Evolutionary conservation across 768 basidiomycete species (phyloP), one percentile per base, ranked within the genome.

Genomic region (Macrolepiota albuminosa): DNA sequence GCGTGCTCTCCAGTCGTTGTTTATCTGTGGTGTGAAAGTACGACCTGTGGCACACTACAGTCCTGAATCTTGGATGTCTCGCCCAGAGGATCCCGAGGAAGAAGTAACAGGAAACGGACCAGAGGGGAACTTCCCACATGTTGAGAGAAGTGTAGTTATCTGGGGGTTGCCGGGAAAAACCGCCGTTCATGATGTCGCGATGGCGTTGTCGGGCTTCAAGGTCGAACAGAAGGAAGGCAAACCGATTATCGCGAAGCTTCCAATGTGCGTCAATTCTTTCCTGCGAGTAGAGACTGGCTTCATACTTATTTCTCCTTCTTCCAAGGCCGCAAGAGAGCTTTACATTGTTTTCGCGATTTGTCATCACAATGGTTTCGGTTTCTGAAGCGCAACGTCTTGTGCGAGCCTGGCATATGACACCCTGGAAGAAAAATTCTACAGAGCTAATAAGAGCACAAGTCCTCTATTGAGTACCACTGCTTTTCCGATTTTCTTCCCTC

Each of bases 311-410:
- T 21, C 47, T 36, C 45, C 21, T 21, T 55, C 24, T 21, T 60
- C 42, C n/a, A 61, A 78, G 79, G 50, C 75, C 76, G 34, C 54
- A 71, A 24, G 18, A 6, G 21, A 66, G 71, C 40, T 84, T 81
- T 64, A 73, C 78, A 6, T 47, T 82, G 58, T 75, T 73, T 63
- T 78, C 85, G 29, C 81, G 82, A 50, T 83, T 81, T 63, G 63
- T 86, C 10, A 75, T 92, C 31, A 83, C 82, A 37, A 70, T 88
- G 56, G 69, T 72, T 2, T 83, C 84, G 0, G 72, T 77, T 18
- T 78, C 87, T 9, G 88, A 92, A 66, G 91, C 91, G 1, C 83
- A 89, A 64, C 82, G 82, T 55, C 71, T 92, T 29, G 85, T 85
- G 21, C 83, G 87, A 53, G 70, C 75, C 40, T 60, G 87, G 48